A percentile compares a stretch with the other conserved stretches of the same genome.
Evolutionary conservation across 2,329 filamentous ascomycete species (phyloP).

Genomic region (Leptographium radiaticola): DNA sequence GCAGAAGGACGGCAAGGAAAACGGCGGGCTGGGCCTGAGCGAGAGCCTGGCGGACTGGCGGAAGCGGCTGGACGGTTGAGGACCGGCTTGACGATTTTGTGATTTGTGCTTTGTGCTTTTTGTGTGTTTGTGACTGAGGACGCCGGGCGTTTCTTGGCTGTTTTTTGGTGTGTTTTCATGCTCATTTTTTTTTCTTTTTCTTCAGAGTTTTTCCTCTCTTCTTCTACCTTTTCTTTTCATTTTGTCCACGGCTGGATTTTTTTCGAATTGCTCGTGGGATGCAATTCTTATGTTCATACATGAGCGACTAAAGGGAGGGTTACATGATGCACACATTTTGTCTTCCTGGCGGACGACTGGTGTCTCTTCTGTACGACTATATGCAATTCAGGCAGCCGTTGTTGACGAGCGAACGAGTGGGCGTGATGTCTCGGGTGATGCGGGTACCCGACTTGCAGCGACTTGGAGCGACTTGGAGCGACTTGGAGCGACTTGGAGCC

Average conservation of each 20-base stretch:
- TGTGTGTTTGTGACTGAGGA: background rate
- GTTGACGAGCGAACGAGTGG: no score
- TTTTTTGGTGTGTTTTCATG: background rate
- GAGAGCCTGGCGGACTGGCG: slow-evolving; percentile 70
- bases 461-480: no score
- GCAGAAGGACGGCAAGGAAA: slow-evolving; percentile 26
- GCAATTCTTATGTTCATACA: background rate
- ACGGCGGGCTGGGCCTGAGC: slow-evolving; percentile 40
- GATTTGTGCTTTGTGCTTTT: background rate
- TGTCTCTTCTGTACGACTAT: background rate
- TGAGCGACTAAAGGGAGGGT: background rate
- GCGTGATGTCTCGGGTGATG: no score
- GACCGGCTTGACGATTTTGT: background rate
- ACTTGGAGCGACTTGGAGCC: no score
- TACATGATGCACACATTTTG: background rate
- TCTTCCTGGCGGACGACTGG: background rate
- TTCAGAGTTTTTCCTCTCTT: background rate
- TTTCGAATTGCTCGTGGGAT: background rate
- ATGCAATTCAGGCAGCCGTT: background rate
- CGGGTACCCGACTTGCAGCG: no score
- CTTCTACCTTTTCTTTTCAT: background rate
- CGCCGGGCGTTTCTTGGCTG: background rate
- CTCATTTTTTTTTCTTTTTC: background rate
- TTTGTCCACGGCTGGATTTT: background rate
- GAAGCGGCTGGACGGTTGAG: slow-evolving; percentile 50